Percentiles rank a stretch among this genome's conserved stretches.
Conservation (phyloP, 129 eudicot genomes). For the Flaveria ramosissima region DNA sequence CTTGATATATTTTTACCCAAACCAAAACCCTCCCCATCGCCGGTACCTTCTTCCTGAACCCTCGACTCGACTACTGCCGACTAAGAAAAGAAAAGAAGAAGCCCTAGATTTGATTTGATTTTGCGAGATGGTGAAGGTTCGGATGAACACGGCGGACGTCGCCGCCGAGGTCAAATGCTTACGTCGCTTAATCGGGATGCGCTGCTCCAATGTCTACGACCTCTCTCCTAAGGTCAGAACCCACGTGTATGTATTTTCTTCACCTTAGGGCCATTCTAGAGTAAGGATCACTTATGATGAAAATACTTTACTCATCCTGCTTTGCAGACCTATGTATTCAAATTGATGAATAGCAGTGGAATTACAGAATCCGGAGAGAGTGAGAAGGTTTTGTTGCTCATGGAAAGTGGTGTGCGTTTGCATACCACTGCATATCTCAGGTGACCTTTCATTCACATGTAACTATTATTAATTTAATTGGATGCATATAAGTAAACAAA, state of each 20-base stretch:
- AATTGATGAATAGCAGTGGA: slow-evolving; percentile 98
- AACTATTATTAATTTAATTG: background rate
- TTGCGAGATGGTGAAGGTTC: slow-evolving; percentile 85
- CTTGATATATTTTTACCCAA: too few species aligned
- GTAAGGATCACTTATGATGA: too few species aligned
- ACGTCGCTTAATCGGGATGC: slow-evolving; percentile 93
- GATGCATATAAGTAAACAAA: background rate
- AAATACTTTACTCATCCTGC: background rate
- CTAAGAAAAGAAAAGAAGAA: too few species aligned
- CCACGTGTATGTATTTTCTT: background rate
- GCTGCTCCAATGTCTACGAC: slow-evolving; percentile 94
- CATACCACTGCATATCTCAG: slow-evolving; percentile 87
- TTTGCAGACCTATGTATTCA: slow-evolving; percentile 89
- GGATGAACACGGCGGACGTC: slow-evolving; percentile 99
- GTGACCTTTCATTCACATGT: slow-evolving; percentile 37
- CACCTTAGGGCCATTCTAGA: background rate
- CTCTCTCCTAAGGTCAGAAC: slow-evolving; percentile 76
- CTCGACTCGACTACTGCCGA: too few species aligned
- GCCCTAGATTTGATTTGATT: too few species aligned
- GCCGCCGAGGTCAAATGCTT: slow-evolving; percentile 99
- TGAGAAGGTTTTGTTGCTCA: slow-evolving; percentile 90
- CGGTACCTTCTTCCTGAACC: too few species aligned
- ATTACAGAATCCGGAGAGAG: slow-evolving; percentile 98
- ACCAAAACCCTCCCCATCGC: too few species aligned
- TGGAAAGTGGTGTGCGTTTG: slow-evolving; percentile 97